A percentile compares a stretch with the other conserved stretches of the same genome.
These are phyloP conservation scores for Fraxinus pennsylvanica DNA, from an alignment of 257 asterid species.

Conservation along the genomic window DNA sequence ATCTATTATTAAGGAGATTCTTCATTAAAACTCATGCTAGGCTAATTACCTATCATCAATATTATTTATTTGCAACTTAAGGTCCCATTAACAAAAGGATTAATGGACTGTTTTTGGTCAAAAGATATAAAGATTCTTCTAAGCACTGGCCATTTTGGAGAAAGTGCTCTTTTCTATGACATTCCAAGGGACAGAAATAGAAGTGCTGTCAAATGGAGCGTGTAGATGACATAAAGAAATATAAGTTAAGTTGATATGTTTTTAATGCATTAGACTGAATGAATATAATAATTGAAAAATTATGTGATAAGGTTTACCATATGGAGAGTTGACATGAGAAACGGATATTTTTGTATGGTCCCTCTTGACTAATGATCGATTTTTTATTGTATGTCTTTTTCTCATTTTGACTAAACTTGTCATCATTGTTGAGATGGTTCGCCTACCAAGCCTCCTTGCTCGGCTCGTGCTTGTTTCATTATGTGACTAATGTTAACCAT, in stretches of 20 bases:
- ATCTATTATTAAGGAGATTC: not conserved
- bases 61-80: slow-evolving; percentile 17
- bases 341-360: too few relatives aligned
- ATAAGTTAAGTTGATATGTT: not conserved
- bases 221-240: slow-evolving; percentile 6
- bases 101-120: slow-evolving; percentile 32
- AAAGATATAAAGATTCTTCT: slow-evolving; percentile 36
- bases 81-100: slow-evolving; percentile 20
- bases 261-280: not conserved
- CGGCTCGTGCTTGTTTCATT: too few relatives aligned
- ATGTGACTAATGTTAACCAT: too few relatives aligned
- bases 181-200: slow-evolving; percentile 25
- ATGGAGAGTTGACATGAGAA: too few relatives aligned
- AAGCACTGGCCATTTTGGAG: slow-evolving; percentile 31
- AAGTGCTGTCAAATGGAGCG: slow-evolving; percentile 21
- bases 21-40: not conserved
- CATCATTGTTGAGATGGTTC: too few relatives aligned
- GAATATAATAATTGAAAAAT: not conserved
- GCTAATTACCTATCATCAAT: too few relatives aligned
- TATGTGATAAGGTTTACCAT: too few relatives aligned
- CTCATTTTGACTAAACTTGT: too few relatives aligned
- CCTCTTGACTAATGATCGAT: too few relatives aligned
- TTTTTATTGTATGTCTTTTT: too few relatives aligned
- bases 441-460: too few relatives aligned
- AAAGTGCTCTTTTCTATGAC: slow-evolving; percentile 20